Evolutionary conservation across 129 eudicot genomes (phyloP).

Genomic region (Centella asiatica): DNA sequence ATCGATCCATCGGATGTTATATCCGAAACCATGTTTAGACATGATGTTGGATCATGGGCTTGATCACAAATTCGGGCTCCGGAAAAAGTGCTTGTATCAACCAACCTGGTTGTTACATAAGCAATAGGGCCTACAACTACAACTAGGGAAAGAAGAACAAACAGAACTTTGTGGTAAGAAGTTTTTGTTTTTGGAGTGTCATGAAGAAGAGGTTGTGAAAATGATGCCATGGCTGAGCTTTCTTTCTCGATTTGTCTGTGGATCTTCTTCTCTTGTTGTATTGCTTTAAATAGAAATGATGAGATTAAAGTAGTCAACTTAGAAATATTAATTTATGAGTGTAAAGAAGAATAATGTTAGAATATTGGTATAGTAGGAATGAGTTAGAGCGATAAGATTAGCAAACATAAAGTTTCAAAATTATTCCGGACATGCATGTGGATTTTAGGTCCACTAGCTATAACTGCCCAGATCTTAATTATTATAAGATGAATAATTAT

Average conservation of each 20-base stretch:
- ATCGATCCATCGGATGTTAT: neutral
- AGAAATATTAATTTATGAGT: neutral
- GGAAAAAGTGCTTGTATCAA: neutral
- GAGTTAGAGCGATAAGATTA: too few relatives aligned
- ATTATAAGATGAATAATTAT: too few relatives aligned
- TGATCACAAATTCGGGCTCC: slow-evolving; percentile 14
- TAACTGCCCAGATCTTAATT: neutral
- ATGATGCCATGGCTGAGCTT: slow-evolving; percentile 15
- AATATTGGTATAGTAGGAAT: too few relatives aligned
- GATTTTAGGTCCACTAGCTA: neutral
- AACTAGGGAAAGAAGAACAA: slow-evolving; percentile 10
- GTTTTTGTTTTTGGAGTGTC: neutral
- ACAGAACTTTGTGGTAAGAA: neutral
- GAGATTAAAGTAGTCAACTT: neutral
- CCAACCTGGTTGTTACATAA: neutral
- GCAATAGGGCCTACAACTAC: slow-evolving; percentile 15
- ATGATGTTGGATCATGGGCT: slow-evolving; percentile 21
- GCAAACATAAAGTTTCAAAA: neutral
- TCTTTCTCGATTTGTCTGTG: neutral
- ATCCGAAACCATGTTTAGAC: slow-evolving; percentile 17
- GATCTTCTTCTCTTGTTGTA: neutral
- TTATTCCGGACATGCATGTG: neutral
- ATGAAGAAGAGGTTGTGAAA: slow-evolving; percentile 17
- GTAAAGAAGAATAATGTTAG: neutral
- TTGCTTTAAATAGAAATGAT: neutral